Base-by-base conservation (phyloP, 1,284 basidiomycete species). In the Marasmius oreades region DNA sequence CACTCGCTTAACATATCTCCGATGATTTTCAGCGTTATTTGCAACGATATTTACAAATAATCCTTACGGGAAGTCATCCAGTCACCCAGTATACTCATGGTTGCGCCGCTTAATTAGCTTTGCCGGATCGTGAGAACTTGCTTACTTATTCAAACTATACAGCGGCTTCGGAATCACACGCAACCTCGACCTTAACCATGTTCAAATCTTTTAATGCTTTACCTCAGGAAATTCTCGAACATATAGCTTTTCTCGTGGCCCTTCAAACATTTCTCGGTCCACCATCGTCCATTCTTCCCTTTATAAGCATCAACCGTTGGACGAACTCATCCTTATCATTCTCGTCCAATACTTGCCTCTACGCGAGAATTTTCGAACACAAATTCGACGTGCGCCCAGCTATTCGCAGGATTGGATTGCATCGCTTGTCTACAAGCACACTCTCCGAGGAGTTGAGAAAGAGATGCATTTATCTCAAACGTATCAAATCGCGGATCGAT, bases 191-290 rank as follows among this genome's bases (percentile, higher is more conserved):
- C 6, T 44, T 60, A 14, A 68, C 69, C 31, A 62, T 74, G 24
- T 64, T 70, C 5, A 45, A 51, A 11, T 60, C 58, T 54, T 57
- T 68, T 57, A 66, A 72, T 48, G 64, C 66, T 14, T 66, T 92
- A 48, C 91, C 91, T 31, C 77, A 78, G 61, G 88, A 92, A 69
- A 76, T 93, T 58, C 77, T 93, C 43, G 81, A 87, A 59, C 76
- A 81, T 55, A 85, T 93, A 62, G 87, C 84, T 5, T 80, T 79
- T 64, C 78, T 79, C 61, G 66, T 77, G 58, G 74, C 75, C 37
- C 77, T 81, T 22, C 67, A 78, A 14, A 65, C 69, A 37, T 74
- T 81, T 37, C 76, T 84, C 28, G 84, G 86, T n/a, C 77, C 78
- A 10, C 78, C 84, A 24, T 71, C 75, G 0, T 66, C 67, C 20